A percentile compares a stretch with the other conserved stretches of the same genome.
phyloP scores from a whole-genome alignment of 495 filamentous ascomycete genomes.

The Amphirosellinia nigrospora region DNA sequence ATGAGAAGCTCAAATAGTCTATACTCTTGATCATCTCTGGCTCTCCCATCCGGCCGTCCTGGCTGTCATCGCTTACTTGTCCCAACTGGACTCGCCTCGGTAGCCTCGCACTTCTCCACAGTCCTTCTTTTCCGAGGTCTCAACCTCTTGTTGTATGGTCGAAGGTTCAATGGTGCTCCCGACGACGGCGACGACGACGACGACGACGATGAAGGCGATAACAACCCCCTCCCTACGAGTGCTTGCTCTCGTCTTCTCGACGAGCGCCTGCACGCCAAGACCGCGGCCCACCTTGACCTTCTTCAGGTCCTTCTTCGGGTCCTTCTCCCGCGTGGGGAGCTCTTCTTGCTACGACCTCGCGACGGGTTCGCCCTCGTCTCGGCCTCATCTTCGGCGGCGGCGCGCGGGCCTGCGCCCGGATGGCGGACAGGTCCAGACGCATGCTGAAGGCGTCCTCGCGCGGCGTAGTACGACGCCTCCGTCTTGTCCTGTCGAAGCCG shows the following conservation, averaged over 20 bases:
- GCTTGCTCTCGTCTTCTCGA: constrained; percentile 76
- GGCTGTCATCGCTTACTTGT: neutral
- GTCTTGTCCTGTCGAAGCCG: constrained; percentile 87
- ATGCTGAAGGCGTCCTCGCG: constrained; percentile 97
- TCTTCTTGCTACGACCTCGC: constrained; percentile 42
- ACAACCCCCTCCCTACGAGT: constrained; percentile 31
- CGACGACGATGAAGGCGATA: neutral
- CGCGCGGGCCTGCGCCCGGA: constrained; percentile 59
- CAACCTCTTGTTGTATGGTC: neutral
- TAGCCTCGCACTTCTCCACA: neutral
- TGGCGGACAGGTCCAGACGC: constrained; percentile 77
- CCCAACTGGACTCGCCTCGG: neutral
- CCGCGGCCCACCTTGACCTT: constrained; percentile 80
- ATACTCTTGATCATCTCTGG: no score
- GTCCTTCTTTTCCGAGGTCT: neutral
- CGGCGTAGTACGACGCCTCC: constrained; percentile 95
- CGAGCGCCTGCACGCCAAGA: constrained; percentile 83
- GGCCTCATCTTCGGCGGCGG: constrained; percentile 43
- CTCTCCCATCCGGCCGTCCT: neutral
- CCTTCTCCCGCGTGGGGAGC: constrained; percentile 40
- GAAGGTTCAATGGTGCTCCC: no score
- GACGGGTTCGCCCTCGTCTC: constrained; percentile 55
- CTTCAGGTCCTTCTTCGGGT: constrained; percentile 34
- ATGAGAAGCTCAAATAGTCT: neutral
- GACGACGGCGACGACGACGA: neutral